phyloP scores from a whole-genome alignment of 352 stramenopile species.

The Globisporangium abappressorium region DNA sequence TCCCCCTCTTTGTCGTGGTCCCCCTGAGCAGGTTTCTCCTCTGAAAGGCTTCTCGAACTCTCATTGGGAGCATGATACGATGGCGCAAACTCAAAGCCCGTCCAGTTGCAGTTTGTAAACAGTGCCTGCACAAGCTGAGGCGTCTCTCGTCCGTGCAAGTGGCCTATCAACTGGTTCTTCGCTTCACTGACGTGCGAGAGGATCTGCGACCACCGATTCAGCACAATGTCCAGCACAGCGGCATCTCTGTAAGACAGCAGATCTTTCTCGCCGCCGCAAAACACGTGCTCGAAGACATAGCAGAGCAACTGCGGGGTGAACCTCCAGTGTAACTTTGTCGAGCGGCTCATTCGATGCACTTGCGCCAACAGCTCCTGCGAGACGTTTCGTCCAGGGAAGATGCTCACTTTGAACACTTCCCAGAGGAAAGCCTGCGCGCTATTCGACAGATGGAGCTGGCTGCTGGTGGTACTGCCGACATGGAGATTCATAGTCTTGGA shows the following conservation, averaged over 20 bases:
- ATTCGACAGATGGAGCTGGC: conserved; percentile 13
- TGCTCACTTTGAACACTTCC: conserved; percentile 47
- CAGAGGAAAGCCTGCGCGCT: conserved; percentile 46
- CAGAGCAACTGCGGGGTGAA: conserved; percentile 60
- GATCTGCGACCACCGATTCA: conserved; percentile 53
- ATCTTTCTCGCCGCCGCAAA: conserved; percentile 51
- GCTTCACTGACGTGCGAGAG: conserved; percentile 48
- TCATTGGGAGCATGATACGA: conserved; percentile 7
- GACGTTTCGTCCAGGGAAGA: conserved; percentile 30
- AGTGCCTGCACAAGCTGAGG: conserved; percentile 51
- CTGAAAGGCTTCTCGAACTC: background rate
- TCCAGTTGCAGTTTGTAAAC: conserved; percentile 68
- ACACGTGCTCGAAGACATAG: conserved; percentile 54
- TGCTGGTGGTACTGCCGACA: conserved; percentile 6
- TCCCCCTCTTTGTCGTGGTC: conserved; percentile 9
- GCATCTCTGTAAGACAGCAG: conserved; percentile 43
- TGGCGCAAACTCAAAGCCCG: conserved; percentile 42
- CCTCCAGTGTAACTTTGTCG: conserved; percentile 57
- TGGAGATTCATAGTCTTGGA: conserved; percentile 34
- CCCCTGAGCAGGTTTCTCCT: background rate
- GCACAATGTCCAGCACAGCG: conserved; percentile 42
- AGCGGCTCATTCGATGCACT: conserved; percentile 39
- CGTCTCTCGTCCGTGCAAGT: conserved; percentile 59
- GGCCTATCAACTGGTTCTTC: conserved; percentile 55
- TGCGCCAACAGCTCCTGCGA: conserved; percentile 42